Evolutionary conservation across 257 asterid species (phyloP), one percentile per base, ranked within the genome.

Genomic region (Striga asiatica): DNA sequence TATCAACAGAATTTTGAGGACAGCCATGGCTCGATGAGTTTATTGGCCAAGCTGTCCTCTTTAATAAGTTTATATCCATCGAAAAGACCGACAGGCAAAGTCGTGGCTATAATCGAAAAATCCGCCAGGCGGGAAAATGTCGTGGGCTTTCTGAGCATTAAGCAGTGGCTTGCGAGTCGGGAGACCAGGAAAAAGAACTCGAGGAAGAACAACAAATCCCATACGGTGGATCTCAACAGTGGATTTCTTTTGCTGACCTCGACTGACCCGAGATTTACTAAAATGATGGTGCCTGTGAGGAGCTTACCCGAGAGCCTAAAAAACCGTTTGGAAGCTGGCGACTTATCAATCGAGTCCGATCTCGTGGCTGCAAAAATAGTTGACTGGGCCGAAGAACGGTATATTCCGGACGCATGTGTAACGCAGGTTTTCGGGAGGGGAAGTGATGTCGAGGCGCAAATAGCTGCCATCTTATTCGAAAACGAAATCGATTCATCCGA

Each of bases 21-120:
- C 31, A 64, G 48, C 21, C 28, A 60, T 58, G 81, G 54, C 51
- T 52, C 63, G 34, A 46, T 62, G 56, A 56, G 32, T 68, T 73
- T 79, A 45, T 46, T 74, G 47, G 92, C 80, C 47, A 78, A 69
- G 21, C 50, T 89, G 50, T 75, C 79, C 57, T 55, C 74, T 25
- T 34, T 66, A 23, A 62, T 74, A 66, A 54, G 68, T 68, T 71
- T 56, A 38, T 43, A 70, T 52, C 95, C 96, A 25, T 78, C 81
- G 21, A 86, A 84, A 54, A 79, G 98, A 28, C 98, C 98, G 6
- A 89, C 95, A 34, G 96, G 98, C 39, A 65, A 69, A 62, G 95
- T 89, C 65, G 95, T 86, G 41, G 82, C 88, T 32, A 53, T 89
- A 53, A 58, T 81, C 29, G 89, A 78, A 61, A 73, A 66, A 56